phyloP scores from a whole-genome alignment of 108 stramenopile genomes.

The Seminavis robusta region DNA sequence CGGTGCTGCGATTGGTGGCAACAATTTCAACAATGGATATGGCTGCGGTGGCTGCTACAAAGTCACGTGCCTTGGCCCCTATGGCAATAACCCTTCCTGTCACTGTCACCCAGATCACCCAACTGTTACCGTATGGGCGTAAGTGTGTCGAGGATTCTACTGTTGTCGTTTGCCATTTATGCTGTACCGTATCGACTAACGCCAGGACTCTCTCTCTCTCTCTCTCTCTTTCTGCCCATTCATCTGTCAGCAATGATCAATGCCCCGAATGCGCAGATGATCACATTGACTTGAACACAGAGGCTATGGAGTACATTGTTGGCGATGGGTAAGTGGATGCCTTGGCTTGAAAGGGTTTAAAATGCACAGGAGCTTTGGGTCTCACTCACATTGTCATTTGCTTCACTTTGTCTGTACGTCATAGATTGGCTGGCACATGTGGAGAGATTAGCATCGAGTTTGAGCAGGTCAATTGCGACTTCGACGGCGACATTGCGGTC shows the following conservation, averaged over 20 bases:
- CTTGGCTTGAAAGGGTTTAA: too few species aligned
- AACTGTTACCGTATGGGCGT: constrained; percentile 9
- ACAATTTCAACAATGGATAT: constrained; percentile 15
- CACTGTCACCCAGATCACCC: constrained; percentile 2
- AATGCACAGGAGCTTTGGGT: too few species aligned
- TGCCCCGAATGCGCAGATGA: constrained; percentile 9
- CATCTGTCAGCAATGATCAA: constrained; percentile 14
- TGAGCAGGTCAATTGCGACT: constrained; percentile 5
- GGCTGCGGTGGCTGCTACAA: constrained; percentile 16
- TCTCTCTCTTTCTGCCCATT: too few species aligned
- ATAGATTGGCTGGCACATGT: constrained; percentile 17
- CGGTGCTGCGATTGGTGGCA: constrained; percentile 11
- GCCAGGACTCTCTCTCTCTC: too few species aligned
- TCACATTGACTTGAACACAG: constrained; percentile 14
- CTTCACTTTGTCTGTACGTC: too few species aligned
- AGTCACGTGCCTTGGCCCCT: constrained; percentile 6
- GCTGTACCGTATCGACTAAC: too few species aligned
- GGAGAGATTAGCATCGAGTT: constrained; percentile 3
- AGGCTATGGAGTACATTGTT: constrained; percentile 6
- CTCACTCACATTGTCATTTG: too few species aligned
- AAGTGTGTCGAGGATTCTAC: too few species aligned
- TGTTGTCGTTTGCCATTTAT: too few species aligned
- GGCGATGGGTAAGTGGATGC: too few species aligned
- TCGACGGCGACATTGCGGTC: constrained; percentile 4
- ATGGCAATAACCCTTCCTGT: constrained; percentile 8